These are phyloP conservation scores for Podospora conica DNA, from an alignment of 495 filamentous ascomycete genomes.

Conservation along the genomic window DNA sequence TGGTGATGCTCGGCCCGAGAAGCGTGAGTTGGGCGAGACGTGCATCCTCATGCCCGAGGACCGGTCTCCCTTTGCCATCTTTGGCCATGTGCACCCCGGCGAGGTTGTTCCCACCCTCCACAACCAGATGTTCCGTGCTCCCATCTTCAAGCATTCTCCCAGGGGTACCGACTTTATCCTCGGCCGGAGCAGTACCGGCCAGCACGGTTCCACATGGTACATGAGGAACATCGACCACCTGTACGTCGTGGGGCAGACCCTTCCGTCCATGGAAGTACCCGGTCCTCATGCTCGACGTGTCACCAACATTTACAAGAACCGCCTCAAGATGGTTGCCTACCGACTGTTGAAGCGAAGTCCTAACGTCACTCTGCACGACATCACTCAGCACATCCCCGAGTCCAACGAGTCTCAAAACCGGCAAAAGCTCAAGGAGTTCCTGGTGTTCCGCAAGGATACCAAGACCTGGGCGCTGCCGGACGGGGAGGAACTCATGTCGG, in stretches of 20 bases:
- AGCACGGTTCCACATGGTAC: slow-evolving; percentile 66
- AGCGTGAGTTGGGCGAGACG: slow-evolving; percentile 69
- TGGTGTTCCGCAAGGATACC: slow-evolving; percentile 74
- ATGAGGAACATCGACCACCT: slow-evolving; percentile 84
- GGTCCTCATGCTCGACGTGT: slow-evolving; percentile 89
- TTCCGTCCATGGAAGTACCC: slow-evolving; percentile 87
- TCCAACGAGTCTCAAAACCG: slow-evolving; percentile 91
- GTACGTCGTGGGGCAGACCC: slow-evolving; percentile 81
- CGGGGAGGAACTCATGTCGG: slow-evolving; percentile 67
- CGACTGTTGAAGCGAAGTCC: slow-evolving; percentile 71
- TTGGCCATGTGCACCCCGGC: slow-evolving; percentile 86
- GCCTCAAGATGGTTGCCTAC: slow-evolving; percentile 91
- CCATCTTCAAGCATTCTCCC: slow-evolving; percentile 79
- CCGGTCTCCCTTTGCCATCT: slow-evolving; percentile 89
- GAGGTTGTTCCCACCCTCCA: slow-evolving; percentile 83
- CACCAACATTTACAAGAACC: slow-evolving; percentile 88
- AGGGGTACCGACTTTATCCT: slow-evolving; percentile 84
- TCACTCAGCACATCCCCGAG: slow-evolving; percentile 82
- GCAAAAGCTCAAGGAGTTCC: slow-evolving; percentile 94
- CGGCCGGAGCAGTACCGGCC: slow-evolving; percentile 67
- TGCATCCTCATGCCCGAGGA: slow-evolving; percentile 84
- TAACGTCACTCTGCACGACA: slow-evolving; percentile 65
- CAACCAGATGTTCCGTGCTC: slow-evolving; percentile 91
- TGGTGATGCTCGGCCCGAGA: slow-evolving; percentile 54
- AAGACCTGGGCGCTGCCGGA: slow-evolving; percentile 75